Conservation (phyloP, 768 basidiomycete species). For the Pleurotus pulmonarius region DNA sequence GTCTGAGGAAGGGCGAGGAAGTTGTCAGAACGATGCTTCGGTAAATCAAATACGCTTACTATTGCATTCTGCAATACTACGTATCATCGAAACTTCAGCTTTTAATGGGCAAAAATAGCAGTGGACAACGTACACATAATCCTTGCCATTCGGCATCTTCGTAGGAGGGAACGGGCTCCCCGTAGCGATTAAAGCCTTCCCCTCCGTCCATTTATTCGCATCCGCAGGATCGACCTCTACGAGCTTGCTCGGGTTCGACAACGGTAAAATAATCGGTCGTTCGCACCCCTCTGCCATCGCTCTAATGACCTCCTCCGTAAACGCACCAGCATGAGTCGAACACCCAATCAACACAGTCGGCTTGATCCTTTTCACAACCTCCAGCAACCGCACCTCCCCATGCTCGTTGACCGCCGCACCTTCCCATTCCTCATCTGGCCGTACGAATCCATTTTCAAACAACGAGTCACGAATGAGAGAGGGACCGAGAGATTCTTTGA, state of each 20-base stretch:
- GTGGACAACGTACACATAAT: constrained; percentile 49
- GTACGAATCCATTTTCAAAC: constrained; percentile 42
- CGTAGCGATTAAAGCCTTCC: constrained; percentile 77
- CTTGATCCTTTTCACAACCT: constrained; percentile 66
- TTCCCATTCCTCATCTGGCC: constrained; percentile 55
- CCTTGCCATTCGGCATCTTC: constrained; percentile 60
- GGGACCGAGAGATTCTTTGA: constrained; percentile 44
- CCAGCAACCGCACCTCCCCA: constrained; percentile 51
- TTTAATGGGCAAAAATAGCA: neutral
- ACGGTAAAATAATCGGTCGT: constrained; percentile 78
- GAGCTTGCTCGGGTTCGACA: constrained; percentile 77
- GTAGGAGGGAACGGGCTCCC: constrained; percentile 82
- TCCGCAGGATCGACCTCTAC: constrained; percentile 74
- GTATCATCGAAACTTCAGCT: neutral
- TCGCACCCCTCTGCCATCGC: constrained; percentile 67
- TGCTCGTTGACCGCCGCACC: constrained; percentile 28
- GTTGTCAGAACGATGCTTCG: neutral
- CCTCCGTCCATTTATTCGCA: constrained; percentile 74
- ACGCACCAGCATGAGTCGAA: constrained; percentile 74
- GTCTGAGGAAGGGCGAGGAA: constrained; percentile 28
- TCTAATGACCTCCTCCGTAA: constrained; percentile 67
- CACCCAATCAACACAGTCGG: constrained; percentile 86
- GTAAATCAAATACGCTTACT: constrained; percentile 31
- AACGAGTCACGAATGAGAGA: constrained; percentile 42
- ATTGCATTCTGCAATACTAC: constrained; percentile 72